Percentiles rank a stretch among this genome's conserved stretches.
phyloP scores from a whole-genome alignment of 768 basidiomycete species.

The Leucosporidium creatinivorum region DNA sequence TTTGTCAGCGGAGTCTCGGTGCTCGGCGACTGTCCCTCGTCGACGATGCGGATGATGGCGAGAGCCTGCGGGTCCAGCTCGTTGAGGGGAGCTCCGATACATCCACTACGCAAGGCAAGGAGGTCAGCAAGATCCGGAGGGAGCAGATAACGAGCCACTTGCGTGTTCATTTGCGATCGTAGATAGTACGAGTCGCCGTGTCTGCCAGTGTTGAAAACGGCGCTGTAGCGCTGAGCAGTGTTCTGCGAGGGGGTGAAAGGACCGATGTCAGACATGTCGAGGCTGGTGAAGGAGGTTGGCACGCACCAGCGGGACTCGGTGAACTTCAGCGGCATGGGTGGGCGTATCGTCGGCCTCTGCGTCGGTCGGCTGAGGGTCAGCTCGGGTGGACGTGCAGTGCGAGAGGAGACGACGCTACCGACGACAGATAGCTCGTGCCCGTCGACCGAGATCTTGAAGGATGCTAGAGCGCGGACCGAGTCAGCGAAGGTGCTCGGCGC shows the following conservation, averaged over 20 bases:
- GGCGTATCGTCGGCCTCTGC: conserved; percentile 35
- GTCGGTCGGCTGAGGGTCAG: too few relatives aligned
- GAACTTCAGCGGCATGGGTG: conserved; percentile 11
- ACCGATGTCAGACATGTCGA: too few relatives aligned
- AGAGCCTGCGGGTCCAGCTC: conserved; percentile 10
- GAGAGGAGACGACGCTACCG: background rate
- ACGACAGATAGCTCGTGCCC: conserved; percentile 6
- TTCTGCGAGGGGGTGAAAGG: background rate
- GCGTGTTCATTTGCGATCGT: conserved; percentile 12
- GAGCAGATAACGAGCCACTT: background rate
- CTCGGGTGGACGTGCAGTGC: too few relatives aligned
- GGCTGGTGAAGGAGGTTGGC: background rate
- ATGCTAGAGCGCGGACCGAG: background rate
- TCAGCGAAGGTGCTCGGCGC: background rate
- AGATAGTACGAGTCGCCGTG: conserved; percentile 27
- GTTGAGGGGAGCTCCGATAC: background rate
- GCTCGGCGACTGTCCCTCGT: background rate
- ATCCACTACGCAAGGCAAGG: too few relatives aligned
- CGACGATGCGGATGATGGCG: conserved; percentile 11
- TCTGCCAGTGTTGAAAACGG: conserved; percentile 31
- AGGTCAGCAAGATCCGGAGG: background rate
- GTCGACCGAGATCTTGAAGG: conserved; percentile 3
- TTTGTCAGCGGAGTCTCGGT: background rate
- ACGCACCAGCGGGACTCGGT: conserved; percentile 28
- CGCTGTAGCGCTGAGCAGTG: conserved; percentile 34